Conservation (phyloP, 208 protist species). For the Trypanosoma grayi region DNA sequence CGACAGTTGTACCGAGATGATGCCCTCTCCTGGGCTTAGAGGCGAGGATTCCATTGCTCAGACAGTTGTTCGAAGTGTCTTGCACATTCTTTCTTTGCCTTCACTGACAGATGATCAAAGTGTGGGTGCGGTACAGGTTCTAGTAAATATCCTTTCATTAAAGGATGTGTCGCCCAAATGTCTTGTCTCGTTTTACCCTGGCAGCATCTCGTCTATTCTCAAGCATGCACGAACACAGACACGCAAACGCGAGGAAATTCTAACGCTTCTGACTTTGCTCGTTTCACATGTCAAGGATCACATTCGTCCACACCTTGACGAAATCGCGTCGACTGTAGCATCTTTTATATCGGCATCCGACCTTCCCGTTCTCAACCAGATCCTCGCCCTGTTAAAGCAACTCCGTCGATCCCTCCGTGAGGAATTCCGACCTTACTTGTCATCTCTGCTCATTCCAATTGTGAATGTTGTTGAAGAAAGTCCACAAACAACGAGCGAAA, state of each 20-base stretch:
- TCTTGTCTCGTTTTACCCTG: conserved; percentile 49
- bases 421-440: conserved; percentile 80
- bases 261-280: conserved; percentile 56
- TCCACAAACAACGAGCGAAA: conserved; percentile 44
- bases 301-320: conserved; percentile 62
- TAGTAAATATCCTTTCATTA: conserved; percentile 72
- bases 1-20: conserved; percentile 19
- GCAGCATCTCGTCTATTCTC: conserved; percentile 67
- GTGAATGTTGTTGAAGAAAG: conserved; percentile 59
- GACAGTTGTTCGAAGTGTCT: conserved; percentile 65
- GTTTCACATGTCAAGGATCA: conserved; percentile 59
- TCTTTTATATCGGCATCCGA: conserved; percentile 57
- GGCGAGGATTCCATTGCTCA: conserved; percentile 71
- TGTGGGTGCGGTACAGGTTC: conserved; percentile 66
- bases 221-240: conserved; percentile 50
- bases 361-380: conserved; percentile 55
- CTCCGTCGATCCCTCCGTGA: conserved; percentile 70
- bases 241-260: conserved; percentile 66
- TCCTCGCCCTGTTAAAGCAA: conserved; percentile 67
- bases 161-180: conserved; percentile 45
- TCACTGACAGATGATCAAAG: conserved; percentile 83
- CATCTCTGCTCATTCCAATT: conserved; percentile 65
- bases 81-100: conserved; percentile 79
- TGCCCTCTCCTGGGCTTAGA: conserved; percentile 21
- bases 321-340: conserved; percentile 52